Evolutionary conservation across 371 early-diverging fungal species (phyloP).

Genomic region (Mortierella sp.): DNA sequence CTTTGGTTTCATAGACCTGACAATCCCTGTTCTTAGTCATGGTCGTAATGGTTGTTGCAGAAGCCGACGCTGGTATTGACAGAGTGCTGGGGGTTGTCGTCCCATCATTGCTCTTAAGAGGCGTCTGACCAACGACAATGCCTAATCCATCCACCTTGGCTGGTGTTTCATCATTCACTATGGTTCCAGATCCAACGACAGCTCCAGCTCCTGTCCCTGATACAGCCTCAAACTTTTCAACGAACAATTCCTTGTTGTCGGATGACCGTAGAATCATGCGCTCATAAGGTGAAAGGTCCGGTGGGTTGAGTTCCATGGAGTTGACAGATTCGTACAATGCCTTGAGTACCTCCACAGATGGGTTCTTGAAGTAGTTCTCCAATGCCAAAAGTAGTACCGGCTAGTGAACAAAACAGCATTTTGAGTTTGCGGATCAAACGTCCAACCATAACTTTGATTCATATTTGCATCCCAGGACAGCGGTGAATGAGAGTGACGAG

Average conservation of each 20-base stretch:
- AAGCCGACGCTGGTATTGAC: conserved; percentile 1
- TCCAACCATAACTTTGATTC: no score
- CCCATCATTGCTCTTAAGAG: conserved; percentile 18
- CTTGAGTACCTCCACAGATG: conserved; percentile 78
- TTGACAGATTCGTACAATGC: conserved; percentile 86
- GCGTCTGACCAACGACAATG: conserved; percentile 45
- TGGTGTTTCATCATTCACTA: conserved; percentile 15
- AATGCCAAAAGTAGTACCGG: conserved; percentile 89
- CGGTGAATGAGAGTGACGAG: no score
- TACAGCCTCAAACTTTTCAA: conserved; percentile 76
- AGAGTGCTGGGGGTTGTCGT: no score
- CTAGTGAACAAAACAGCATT: no score
- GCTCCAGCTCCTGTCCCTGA: conserved; percentile 13
- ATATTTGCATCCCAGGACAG: not conserved
- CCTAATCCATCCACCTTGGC: conserved; percentile 45
- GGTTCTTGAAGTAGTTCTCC: conserved; percentile 89
- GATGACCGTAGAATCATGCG: conserved; percentile 81
- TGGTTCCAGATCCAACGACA: no score
- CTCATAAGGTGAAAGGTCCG: conserved; percentile 80
- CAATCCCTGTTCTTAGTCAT: conserved; percentile 80
- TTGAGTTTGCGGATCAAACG: no score
- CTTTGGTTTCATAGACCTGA: conserved; percentile 86
- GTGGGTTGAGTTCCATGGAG: conserved; percentile 88
- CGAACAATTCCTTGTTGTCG: conserved; percentile 86
- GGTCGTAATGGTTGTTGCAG: conserved; percentile 18